Evolutionary conservation across 345 rosid species (phyloP).

Genomic region (Populus pruinosa): DNA sequence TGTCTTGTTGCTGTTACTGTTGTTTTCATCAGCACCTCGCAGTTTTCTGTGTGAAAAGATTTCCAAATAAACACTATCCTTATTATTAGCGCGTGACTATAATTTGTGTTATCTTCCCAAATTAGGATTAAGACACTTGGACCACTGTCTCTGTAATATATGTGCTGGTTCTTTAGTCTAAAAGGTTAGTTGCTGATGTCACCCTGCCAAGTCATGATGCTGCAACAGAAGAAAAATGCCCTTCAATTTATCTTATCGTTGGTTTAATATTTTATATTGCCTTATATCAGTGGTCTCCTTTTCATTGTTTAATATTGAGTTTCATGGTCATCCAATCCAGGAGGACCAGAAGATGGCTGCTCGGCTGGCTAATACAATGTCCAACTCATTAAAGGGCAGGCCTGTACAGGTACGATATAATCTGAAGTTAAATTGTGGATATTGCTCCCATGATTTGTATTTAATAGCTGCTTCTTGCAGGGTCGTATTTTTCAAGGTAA

Average conservation of each 20-base stretch:
- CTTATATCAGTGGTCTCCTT: conserved; percentile 1
- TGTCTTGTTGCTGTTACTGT: background rate
- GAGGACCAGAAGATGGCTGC: conserved; percentile 83
- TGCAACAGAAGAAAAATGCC: background rate
- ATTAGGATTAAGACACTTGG: background rate
- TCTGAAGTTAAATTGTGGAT: conserved; percentile 3
- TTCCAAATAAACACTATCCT: background rate
- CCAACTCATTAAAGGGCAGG: conserved; percentile 85
- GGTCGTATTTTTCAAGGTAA: conserved; percentile 83
- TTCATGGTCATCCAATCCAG: conserved; percentile 36
- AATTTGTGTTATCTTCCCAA: background rate
- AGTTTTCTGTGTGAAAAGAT: background rate
- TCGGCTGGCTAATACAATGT: conserved; percentile 66
- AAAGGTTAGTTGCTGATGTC: background rate
- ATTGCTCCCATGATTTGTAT: conserved; percentile 15
- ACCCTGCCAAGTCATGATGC: background rate
- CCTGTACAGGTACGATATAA: conserved; percentile 74
- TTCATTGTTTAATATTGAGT: conserved; percentile 4
- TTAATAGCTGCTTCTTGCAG: conserved; percentile 46
- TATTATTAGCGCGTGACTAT: background rate
- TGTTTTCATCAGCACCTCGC: background rate
- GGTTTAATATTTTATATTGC: background rate
- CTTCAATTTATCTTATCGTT: background rate
- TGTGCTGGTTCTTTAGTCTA: background rate
- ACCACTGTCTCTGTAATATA: background rate